Evolutionary conservation across 495 filamentous ascomycete genomes (phyloP).

Genomic region (Filosporella fistucella): DNA sequence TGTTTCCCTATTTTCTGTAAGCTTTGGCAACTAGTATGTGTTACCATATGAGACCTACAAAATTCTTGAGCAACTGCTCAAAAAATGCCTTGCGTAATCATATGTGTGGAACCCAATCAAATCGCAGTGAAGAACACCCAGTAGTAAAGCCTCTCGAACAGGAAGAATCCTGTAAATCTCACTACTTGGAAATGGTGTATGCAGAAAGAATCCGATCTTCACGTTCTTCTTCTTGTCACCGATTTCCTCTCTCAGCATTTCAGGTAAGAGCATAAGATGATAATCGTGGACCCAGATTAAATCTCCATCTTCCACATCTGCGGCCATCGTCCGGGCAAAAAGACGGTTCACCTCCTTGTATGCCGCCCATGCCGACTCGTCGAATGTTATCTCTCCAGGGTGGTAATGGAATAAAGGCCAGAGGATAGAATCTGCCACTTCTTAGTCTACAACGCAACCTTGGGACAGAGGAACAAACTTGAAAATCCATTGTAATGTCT

Average conservation of each 20-base stretch:
- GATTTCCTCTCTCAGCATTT: conserved; percentile 75
- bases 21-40: background rate
- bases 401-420: conserved; percentile 98
- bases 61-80: conserved; percentile 78
- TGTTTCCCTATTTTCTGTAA: conserved; percentile 48
- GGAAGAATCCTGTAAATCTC: conserved; percentile 91
- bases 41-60: conserved; percentile 46
- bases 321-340: conserved; percentile 75
- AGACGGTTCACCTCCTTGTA: conserved; percentile 82
- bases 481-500: conserved; percentile 84
- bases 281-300: conserved; percentile 97
- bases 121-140: conserved; percentile 79
- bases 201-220: conserved; percentile 91
- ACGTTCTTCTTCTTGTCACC: conserved; percentile 67
- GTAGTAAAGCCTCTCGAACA: conserved; percentile 75
- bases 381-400: conserved; percentile 85
- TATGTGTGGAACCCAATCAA: conserved; percentile 93
- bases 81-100: conserved; percentile 87
- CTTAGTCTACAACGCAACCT: conserved; percentile 13
- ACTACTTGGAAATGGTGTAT: conserved; percentile 89
- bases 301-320: conserved; percentile 70
- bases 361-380: conserved; percentile 80
- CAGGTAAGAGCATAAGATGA: conserved; percentile 87
- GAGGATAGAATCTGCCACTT: conserved; percentile 71
- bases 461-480: conserved; percentile 48